phyloP scores from a whole-genome alignment of 2,329 filamentous ascomycete genomes.

The Helotiales sp. region DNA sequence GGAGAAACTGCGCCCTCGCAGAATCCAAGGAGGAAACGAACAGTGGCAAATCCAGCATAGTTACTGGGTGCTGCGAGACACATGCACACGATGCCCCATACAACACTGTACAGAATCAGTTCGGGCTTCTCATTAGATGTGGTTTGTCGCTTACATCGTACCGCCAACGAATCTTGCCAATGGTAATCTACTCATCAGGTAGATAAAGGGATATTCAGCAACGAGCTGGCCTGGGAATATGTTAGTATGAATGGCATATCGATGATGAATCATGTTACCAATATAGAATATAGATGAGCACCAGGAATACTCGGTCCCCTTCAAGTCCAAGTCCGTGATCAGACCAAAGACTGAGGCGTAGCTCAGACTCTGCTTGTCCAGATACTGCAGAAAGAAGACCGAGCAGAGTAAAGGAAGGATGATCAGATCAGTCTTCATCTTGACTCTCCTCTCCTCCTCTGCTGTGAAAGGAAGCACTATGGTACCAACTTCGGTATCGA shows the following conservation, averaged over 20 bases:
- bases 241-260: neutral
- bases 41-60: conserved; percentile 41
- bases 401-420: conserved; percentile 42
- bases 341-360: conserved; percentile 51
- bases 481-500: neutral
- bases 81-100: conserved; percentile 46
- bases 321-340: conserved; percentile 45
- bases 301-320: conserved; percentile 50
- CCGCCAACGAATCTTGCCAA: conserved; percentile 51
- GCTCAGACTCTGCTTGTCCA: conserved; percentile 50
- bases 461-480: conserved; percentile 26
- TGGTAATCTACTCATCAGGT: conserved; percentile 49
- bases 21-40: conserved; percentile 45
- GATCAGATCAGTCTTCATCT: conserved; percentile 37
- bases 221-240: conserved; percentile 40
- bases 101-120: conserved; percentile 30
- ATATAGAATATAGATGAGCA: conserved; percentile 47
- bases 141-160: conserved; percentile 40
- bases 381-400: conserved; percentile 45
- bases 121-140: neutral
- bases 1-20: conserved; percentile 43
- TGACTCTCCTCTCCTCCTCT: conserved; percentile 36
- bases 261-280: neutral
- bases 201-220: conserved; percentile 50
- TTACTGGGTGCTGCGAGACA: conserved; percentile 43